phyloP scores from a whole-genome alignment of 2,329 filamentous ascomycete genomes.

The Fusarium newnesense region DNA sequence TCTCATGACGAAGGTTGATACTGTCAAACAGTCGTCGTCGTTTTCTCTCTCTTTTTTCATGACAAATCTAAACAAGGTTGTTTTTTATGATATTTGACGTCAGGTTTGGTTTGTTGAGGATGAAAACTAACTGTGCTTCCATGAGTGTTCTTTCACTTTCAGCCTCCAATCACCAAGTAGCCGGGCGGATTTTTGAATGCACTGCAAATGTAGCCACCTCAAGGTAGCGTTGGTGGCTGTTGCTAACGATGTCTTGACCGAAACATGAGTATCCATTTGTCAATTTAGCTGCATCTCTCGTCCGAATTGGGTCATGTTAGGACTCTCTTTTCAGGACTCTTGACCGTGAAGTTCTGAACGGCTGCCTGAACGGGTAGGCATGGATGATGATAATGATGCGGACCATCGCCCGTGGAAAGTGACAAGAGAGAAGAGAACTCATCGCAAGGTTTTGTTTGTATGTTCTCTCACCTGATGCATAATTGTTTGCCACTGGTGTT shows the following conservation, averaged over 20 bases:
- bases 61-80: background rate
- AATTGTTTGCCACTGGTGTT: background rate
- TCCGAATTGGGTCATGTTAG: background rate
- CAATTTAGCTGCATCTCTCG: background rate
- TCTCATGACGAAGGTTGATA: background rate
- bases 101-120: background rate
- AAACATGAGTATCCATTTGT: background rate
- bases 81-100: conserved; percentile 4
- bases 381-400: background rate
- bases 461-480: background rate
- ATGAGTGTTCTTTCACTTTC: conserved; percentile 3
- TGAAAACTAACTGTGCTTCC: background rate
- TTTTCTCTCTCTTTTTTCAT: background rate
- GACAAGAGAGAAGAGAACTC: background rate
- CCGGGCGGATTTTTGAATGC: background rate
- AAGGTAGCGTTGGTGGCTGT: background rate
- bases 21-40: background rate
- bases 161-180: background rate
- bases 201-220: background rate
- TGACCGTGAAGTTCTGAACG: background rate
- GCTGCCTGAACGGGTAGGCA: background rate
- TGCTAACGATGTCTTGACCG: background rate
- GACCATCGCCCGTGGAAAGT: background rate
- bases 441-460: background rate
- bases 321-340: conserved; percentile 1